Percentiles rank a stretch among this genome's conserved stretches.
These are phyloP conservation scores for Xerocomus amazonicus DNA, from an alignment of 1,284 basidiomycete species.

Conservation along the genomic window DNA sequence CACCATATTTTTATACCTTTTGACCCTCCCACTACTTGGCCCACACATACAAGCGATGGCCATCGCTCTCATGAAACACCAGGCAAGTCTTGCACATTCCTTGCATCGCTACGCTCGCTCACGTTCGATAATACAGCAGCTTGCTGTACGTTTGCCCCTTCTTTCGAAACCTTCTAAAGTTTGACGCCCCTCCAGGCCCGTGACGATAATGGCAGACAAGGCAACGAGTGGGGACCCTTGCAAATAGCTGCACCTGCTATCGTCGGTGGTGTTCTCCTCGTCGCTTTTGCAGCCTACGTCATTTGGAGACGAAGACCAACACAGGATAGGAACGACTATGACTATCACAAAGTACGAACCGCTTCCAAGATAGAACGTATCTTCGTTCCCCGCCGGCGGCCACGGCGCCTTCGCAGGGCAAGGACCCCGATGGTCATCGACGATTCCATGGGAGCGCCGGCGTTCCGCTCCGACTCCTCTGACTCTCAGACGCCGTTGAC, in stretches of 20 bases:
- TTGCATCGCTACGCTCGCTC: background rate
- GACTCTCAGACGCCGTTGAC: conserved; percentile 31
- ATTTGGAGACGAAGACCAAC: conserved; percentile 18
- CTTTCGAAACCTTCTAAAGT: background rate
- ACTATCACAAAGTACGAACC: conserved; percentile 13
- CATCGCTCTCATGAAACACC: conserved; percentile 7
- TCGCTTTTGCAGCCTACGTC: conserved; percentile 22
- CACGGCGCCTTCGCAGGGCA: conserved; percentile 11
- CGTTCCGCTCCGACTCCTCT: conserved; percentile 22
- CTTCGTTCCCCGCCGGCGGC: conserved; percentile 15
- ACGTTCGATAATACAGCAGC: conserved; percentile 8
- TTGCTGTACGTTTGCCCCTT: conserved; percentile 18
- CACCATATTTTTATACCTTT: conserved; percentile 14
- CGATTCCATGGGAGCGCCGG: conserved; percentile 20
- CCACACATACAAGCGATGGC: conserved; percentile 21
- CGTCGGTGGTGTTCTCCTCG: conserved; percentile 26
- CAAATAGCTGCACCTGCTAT: conserved; percentile 37
- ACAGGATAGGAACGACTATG: conserved; percentile 1
- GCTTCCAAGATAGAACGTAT: conserved; percentile 12
- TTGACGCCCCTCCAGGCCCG: conserved; percentile 13
- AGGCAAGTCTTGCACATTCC: conserved; percentile 6
- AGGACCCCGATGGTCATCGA: conserved; percentile 21
- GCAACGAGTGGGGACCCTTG: conserved; percentile 26
- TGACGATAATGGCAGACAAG: background rate
- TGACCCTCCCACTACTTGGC: background rate